Base-by-base conservation (phyloP, 768 basidiomycete genomes). In the Lentinula raphanica region DNA sequence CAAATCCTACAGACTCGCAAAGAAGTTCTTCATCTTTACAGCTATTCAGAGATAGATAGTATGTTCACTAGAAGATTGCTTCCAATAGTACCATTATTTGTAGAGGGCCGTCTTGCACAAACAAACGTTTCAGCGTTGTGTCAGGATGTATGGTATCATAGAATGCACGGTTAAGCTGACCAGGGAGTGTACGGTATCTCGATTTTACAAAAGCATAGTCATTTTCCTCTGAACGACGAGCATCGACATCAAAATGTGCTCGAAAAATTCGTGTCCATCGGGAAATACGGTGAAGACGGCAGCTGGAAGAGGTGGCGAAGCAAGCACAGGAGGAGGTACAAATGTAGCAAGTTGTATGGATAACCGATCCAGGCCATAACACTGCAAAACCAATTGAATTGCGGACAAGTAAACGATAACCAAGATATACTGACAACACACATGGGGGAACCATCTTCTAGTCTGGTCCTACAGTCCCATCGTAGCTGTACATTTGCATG, bases 381-480 rank as follows among this genome's bases (percentile, higher is more conserved):
- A 76, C 72, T 72, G 49, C 17, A 42, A 17, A 35, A 32, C 3
- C 39, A 4, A 48, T 42, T 36, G 19, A 57, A 40, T 28, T 49
- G 19, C 27, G 27, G 25, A 57, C 23, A 21, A 44, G 13, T 2
- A 3, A 19, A 1, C 11, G 5, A 21, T 53, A 51, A 27, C 29
- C 38, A 12, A 38, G 54, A 56, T 36, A 54, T 56, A 71, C 76
- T 48, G 49, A 77, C 77, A 54, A 81, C 73, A 64, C 77, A 79
- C 72, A 78, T 71, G 0, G 76, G 75, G 0, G 75, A 78, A 17
- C 79, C 79, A 54, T 81, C 78, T 31, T 78, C 76, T 2, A 79
- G 68, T 0, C 67, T 71, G 2, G 69, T 68, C 0, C 75, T 72
- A 62, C 78, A 79, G 58, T 81, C 78, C 79, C 79, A 81, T 27